phyloP scores from a whole-genome alignment of 208 protist species.

The Crithidia sp. region DNA sequence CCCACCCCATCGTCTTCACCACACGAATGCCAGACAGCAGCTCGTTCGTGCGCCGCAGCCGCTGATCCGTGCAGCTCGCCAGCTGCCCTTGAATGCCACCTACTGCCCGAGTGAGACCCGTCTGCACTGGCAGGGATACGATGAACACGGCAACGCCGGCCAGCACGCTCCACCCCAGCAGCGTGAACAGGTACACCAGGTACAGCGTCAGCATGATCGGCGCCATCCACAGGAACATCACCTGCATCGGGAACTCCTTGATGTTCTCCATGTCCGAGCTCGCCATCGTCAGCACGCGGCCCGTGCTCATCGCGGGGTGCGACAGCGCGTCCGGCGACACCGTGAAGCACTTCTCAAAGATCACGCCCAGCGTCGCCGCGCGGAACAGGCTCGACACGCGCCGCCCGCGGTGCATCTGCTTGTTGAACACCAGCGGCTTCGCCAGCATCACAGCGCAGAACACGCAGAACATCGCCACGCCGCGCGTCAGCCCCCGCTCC shows the following conservation, averaged over 20 bases:
- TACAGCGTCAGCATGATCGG: conserved; percentile 70
- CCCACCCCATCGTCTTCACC: conserved; percentile 94
- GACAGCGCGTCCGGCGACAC: conserved; percentile 47
- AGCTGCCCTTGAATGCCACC: conserved; percentile 21
- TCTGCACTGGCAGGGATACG: too few species aligned
- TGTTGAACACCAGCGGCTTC: conserved; percentile 41
- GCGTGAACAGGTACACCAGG: conserved; percentile 50
- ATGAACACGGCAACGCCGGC: conserved; percentile 70
- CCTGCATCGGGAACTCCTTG: conserved; percentile 39
- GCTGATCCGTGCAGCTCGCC: conserved; percentile 70
- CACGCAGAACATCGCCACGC: conserved; percentile 29
- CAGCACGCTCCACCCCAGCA: conserved; percentile 76
- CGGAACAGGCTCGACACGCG: conserved; percentile 52
- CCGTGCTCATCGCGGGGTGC: conserved; percentile 76
- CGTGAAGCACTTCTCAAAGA: conserved; percentile 87
- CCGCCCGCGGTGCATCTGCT: conserved; percentile 44
- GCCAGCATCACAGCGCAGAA: conserved; percentile 36
- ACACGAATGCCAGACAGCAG: conserved; percentile 89
- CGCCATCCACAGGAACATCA: conserved; percentile 54
- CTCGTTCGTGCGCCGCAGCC: conserved; percentile 92
- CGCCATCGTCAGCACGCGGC: conserved; percentile 89
- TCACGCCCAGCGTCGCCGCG: conserved; percentile 55
- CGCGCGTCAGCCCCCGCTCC: conserved; percentile 16
- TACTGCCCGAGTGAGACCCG: conserved; percentile 57
- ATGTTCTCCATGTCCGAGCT: conserved; percentile 76